Evolutionary conservation across 192 early-diverging fungal genomes (phyloP), one percentile per base, ranked within the genome.

Genomic region (Umbelopsis ramanniana): DNA sequence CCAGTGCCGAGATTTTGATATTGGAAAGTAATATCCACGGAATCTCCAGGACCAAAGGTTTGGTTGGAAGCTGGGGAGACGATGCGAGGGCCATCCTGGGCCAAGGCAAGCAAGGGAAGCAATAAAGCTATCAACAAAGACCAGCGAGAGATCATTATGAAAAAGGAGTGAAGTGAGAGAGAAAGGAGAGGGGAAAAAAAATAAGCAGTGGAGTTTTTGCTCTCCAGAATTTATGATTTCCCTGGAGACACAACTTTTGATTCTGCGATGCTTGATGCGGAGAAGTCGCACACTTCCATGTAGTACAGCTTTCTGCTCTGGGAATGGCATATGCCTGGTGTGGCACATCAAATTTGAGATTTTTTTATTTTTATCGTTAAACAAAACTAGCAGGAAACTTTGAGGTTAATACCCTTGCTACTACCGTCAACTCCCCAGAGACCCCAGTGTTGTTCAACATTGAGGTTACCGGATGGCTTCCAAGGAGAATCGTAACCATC

Each of bases 401-500:
- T 63, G 33, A 63, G 4, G 5, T 63, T 29, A 37, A 63, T 37
- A 63, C 57, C 57, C 66, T 79, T 79, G 8, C 52, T 68, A 29
- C 47, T 46, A 21, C 74, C 74, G 19, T 46, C 69, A 38, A 38
- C 50, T 22, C 46, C 4, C 40, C 52, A 52, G 15, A 79, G 3
- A 26, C 78, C 78, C 52, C 71, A 79, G 70, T 79, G 74, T 19
- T 52, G 46, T 47, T 79, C 78, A 43, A 79, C 86, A 2, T 47
- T 54, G 45, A 50, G 19, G 35, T 76, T 74, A 52, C 76, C 78
- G 17, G 47, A 33, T 1, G 76, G 72, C 77, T 89, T 89, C 88
- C 88, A 89, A 6, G 79, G 81, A 26, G 86, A 81, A 70, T 89
- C 88, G 57, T 83, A 79, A 29, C 83, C 81, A 66, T 84, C 83